Base-by-base conservation (phyloP, 805 yeast genomes). In the Kodamaea laetipori region DNA sequence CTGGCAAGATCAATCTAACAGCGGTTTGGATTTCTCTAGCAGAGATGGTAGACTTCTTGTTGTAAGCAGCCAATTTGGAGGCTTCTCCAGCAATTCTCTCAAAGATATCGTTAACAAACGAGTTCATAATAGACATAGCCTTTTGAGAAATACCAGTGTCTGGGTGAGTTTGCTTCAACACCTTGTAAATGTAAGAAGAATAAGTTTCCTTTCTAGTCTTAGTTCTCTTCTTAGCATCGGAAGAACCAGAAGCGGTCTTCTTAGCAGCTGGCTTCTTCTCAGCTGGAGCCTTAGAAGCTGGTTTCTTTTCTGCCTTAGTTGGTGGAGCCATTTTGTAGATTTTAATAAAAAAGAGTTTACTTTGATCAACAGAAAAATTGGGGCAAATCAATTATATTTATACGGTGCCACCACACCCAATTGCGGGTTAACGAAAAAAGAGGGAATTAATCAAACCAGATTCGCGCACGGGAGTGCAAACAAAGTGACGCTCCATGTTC, bases 11-110 rank as follows among this genome's bases (percentile, higher is more conserved):
- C 66, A 90, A 84, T 82, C 97, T 88, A 57, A 90, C 97, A 59
- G 98, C 97, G 60, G 97, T 90, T 80, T 90, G 97, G 64, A 90
- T 90, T 79, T 90, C 97, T 80, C 97, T 89, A 51, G 97, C 95
- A 57, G 97, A 89, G 66, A 92, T 90, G 60, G 98, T 90, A 49
- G 96, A 88, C 78, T 90, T 90, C 81, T 90, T 90, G 87, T 90
- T 90, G 86, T 90, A 90, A 66, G 96, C 96, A 75, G 97, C 97
- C 64, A 92, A 84, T 78, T 90, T 92, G 57, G 97, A 90, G 62
- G 97, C 97, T 79, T 90, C 97, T 62, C 92, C 75, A 61, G 97
- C 97, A 63, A 92, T 86, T 81, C 98, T 90, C 80, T 90, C 97
- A 68, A 90, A 92, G 69, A 90, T 89, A 76, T 92, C 97, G 77